Base-by-base conservation (phyloP, 306 rosid species). In the Vicia faba region DNA sequence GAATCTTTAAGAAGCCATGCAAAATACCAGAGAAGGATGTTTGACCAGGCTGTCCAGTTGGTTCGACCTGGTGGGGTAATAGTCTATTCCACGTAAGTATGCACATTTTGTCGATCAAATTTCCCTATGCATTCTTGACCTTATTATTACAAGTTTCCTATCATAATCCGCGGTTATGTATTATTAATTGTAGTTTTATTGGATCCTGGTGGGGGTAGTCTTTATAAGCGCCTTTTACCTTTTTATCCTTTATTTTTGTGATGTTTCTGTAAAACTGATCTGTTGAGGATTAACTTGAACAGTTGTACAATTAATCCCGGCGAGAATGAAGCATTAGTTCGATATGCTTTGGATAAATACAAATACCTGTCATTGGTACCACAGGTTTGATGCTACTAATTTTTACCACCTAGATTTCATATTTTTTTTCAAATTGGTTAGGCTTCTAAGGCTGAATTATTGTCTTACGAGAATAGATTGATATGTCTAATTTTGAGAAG, bases 261-360 rank as follows among this genome's bases (percentile, higher is more conserved):
- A 11, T 16, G 46, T 41, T 60, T 61, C 57, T 63, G 61, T 78
- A 20, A 55, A 70, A 71, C 63, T 61, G 61, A 74, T 35, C 39
- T 55, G 13, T 29, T 68, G 72, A 33, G 44, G 13, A 11, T 62
- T 58, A n/a, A 39, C 61, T 23, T 57, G 46, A 41, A 57, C 68
- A 93, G 98, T 33, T 93, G 98, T 74, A 93, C 98, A 8, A 86
- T 93, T 70, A 93, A 89, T 84, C 97, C 98, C 1, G 97, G 98
- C 40, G 98, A 93, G 87, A 93, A 93, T 84, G 98, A 93, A 85
- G 97, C 95, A 25, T 51, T 93, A 78, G 96, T 93, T 70, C 88
- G 95, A 43, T 86, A 93, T 85, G 98, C 97, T 66, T 73, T 89
- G 96, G 97, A 93, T 76, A 88, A 78, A 19, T 89, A 86, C 76